Conservation (phyloP, 371 early-diverging fungal species). For the Mortierella sp. region DNA sequence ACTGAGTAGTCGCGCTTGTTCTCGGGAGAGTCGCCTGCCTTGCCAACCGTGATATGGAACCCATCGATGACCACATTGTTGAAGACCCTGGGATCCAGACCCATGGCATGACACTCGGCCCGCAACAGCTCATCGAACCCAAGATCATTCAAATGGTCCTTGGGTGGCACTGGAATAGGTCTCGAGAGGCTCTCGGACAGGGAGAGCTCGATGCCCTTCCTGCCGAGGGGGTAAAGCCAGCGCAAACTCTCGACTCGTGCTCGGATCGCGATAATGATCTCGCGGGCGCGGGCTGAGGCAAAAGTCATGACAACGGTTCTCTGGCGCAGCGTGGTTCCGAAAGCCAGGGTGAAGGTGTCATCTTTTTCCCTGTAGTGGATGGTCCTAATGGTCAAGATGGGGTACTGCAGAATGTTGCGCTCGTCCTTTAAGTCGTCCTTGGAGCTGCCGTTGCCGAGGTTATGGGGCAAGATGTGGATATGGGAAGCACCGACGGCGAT, state of each 20-base stretch:
- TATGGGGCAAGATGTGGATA: conserved; percentile 50
- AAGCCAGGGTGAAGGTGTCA: conserved; percentile 44
- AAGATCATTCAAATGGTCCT: conserved; percentile 44
- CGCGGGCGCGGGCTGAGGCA: conserved; percentile 45
- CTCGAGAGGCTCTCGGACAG: conserved; percentile 31
- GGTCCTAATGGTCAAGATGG: conserved; percentile 41
- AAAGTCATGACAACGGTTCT: conserved; percentile 52
- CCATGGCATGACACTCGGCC: conserved; percentile 45
- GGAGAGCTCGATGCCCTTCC: conserved; percentile 48
- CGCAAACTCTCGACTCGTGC: conserved; percentile 50
- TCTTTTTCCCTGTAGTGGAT: conserved; percentile 52
- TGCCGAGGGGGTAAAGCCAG: conserved; percentile 46
- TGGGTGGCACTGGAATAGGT: conserved; percentile 51
- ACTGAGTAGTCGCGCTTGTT: conserved; percentile 36
- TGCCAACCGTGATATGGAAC: conserved; percentile 26
- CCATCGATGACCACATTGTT: conserved; percentile 33
- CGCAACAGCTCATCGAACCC: conserved; percentile 52
- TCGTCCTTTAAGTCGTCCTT: conserved; percentile 58
- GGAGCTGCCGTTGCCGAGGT: conserved; percentile 50
- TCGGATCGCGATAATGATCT: conserved; percentile 51
- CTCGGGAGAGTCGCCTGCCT: conserved; percentile 28
- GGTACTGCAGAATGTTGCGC: conserved; percentile 52
- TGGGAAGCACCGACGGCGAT: conserved; percentile 44
- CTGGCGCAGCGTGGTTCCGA: conserved; percentile 54
- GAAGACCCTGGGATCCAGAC: conserved; percentile 41